Percentiles rank a stretch among this genome's conserved stretches.
These are phyloP conservation scores for Lindgomyces ingoldianus DNA, from an alignment of 495 filamentous ascomycete genomes.

Conservation along the genomic window DNA sequence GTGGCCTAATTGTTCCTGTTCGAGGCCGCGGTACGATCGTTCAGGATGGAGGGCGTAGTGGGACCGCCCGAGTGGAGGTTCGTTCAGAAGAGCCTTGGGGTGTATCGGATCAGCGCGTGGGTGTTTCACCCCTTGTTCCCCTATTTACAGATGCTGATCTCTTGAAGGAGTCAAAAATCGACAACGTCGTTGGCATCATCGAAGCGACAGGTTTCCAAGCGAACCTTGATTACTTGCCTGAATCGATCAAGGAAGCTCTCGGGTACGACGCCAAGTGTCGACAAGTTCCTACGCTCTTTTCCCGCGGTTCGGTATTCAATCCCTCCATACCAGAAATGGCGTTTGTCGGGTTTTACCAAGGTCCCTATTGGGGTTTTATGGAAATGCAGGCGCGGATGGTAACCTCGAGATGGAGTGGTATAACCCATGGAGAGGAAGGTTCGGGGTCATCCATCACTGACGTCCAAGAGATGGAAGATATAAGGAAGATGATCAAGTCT, in stretches of 20 bases:
- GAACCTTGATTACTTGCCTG: slow-evolving; percentile 60
- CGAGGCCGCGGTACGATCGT: slow-evolving; percentile 45
- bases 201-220: slow-evolving; percentile 78
- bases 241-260: slow-evolving; percentile 56
- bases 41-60: neutral
- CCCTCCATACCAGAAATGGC: slow-evolving; percentile 63
- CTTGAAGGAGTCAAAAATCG: no score
- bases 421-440: slow-evolving; percentile 11
- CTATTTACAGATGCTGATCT: no score
- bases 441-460: neutral
- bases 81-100: neutral
- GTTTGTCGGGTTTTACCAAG: slow-evolving; percentile 84
- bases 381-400: slow-evolving; percentile 81
- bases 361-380: slow-evolving; percentile 84
- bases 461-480: neutral
- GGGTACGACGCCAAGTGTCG: slow-evolving; percentile 56
- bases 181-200: slow-evolving; percentile 65
- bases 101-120: slow-evolving; percentile 21
- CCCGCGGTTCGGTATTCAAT: slow-evolving; percentile 65
- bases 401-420: slow-evolving; percentile 50
- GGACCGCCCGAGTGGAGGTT: neutral
- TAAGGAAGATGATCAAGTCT: neutral
- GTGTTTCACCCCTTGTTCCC: neutral
- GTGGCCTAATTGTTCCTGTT: slow-evolving; percentile 58
- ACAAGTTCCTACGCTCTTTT: slow-evolving; percentile 68